Evolutionary conservation across 2,329 filamentous ascomycete species (phyloP), one percentile per base, ranked within the genome.

Genomic region (Colletotrichum horii): DNA sequence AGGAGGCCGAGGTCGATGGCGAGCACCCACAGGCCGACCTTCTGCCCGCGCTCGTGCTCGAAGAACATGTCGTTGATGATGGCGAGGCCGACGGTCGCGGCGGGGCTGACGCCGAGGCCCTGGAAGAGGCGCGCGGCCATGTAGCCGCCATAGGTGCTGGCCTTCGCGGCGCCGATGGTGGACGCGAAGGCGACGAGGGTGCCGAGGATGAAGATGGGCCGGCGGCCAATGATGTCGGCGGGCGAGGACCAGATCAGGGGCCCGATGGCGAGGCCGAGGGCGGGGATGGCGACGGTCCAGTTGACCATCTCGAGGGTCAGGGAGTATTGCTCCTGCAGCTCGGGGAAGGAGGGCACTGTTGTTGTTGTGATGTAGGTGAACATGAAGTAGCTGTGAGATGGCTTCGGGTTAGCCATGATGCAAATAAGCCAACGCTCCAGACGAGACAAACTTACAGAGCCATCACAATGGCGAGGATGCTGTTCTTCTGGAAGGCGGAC

Each of bases 91-190:
- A 91, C 88, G 3, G 88, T 91, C 6, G 88, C 85, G 2, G 87
- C 89, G 6, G 90, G 90, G 56, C 87, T 86, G 16, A 89, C 88
- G 0, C 90, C 90, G 12, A 91, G 83, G 0, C 90, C 90, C 79
- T 92, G 89, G 78, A 91, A 90, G 78, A 91, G 91, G 4, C 90
- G 83, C 3, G 88, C 89, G n/a, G 88, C 87, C 88, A 92, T 90
- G 80, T 91, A 91, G 0, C 86, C 86, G 3, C 80, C 78, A 78
- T 89, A 89, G 32, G 81, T 80, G 7, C 81, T 77, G 19, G 83
- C 80, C 8, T 83, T 78, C 12, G 83, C 81, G 32, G 82, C 83
- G 66, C 83, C 83, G 55, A 84, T 76, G 43, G 81, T 83, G 5
- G 83, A 77, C 38, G 79, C 80, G 32, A 85, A 77, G 22, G 83